Evolutionary conservation across 768 basidiomycete species (phyloP).

Genomic region (Cantharellus anzutake): DNA sequence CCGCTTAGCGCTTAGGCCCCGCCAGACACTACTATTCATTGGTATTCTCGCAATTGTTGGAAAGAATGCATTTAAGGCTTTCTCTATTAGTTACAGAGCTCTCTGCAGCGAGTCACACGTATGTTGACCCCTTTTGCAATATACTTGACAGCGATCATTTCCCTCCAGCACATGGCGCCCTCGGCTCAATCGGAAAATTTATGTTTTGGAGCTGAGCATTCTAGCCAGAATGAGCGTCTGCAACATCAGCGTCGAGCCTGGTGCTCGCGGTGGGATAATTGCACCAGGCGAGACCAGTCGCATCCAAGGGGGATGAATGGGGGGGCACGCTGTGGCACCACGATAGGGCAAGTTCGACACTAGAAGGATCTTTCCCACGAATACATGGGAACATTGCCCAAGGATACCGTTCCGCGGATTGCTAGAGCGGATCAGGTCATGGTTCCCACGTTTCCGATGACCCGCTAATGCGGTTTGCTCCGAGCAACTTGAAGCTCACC

Average conservation of each 20-base stretch:
- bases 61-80: too few species aligned
- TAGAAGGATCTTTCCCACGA: conserved; percentile 71
- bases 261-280: conserved; percentile 84
- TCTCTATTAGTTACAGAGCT: background rate
- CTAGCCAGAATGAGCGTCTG: conserved; percentile 82
- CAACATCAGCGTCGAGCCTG: conserved; percentile 93
- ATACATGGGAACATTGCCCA: conserved; percentile 86
- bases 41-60: too few species aligned
- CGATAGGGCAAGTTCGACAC: conserved; percentile 72
- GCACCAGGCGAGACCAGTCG: conserved; percentile 73
- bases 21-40: too few species aligned
- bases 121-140: conserved; percentile 14
- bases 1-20: too few species aligned
- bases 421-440: conserved; percentile 12
- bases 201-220: conserved; percentile 71
- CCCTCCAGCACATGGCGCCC: conserved; percentile 63
- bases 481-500: too few species aligned
- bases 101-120: conserved; percentile 91
- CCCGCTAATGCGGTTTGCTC: too few species aligned
- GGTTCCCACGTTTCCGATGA: too few species aligned
- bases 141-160: background rate
- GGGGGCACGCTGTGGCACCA: conserved; percentile 72
- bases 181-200: conserved; percentile 80
- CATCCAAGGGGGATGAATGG: conserved; percentile 57
- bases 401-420: conserved; percentile 70